Percentiles rank a stretch among this genome's conserved stretches.
These are phyloP conservation scores for Microstegium vimineum DNA, from an alignment of 176 grass and related monocot species.

Conservation along the genomic window DNA sequence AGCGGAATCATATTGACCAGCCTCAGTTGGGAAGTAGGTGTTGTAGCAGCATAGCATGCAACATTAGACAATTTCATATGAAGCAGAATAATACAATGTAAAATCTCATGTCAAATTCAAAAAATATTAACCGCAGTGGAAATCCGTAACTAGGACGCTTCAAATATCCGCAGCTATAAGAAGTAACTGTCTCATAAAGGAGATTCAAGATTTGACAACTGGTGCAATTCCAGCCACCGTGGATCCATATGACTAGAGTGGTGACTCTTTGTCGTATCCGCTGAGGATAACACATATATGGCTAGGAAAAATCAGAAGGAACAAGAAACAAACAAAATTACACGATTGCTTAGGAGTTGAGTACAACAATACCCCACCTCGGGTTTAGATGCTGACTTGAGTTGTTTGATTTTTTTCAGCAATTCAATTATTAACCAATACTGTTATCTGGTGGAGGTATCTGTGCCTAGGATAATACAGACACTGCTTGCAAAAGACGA, in stretches of 20 bases:
- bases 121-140: background rate
- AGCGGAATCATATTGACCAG: background rate
- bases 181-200: background rate
- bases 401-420: background rate
- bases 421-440: conserved; percentile 8
- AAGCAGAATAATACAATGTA: background rate
- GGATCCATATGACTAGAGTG: background rate
- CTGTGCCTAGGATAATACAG: background rate
- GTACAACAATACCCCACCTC: background rate
- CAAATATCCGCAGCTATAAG: background rate
- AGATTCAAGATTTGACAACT: conserved; percentile 22
- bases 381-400: background rate
- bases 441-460: background rate
- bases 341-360: background rate
- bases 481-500: background rate
- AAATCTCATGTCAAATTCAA: background rate
- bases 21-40: background rate
- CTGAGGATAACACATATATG: conserved; percentile 22
- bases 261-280: background rate
- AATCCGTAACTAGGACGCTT: background rate
- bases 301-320: conserved; percentile 13
- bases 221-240: background rate
- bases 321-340: conserved; percentile 14
- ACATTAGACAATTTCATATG: background rate
- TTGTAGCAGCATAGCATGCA: background rate